Conservation (phyloP, 306 rosid genomes). For the Potentilla sterilis region DNA sequence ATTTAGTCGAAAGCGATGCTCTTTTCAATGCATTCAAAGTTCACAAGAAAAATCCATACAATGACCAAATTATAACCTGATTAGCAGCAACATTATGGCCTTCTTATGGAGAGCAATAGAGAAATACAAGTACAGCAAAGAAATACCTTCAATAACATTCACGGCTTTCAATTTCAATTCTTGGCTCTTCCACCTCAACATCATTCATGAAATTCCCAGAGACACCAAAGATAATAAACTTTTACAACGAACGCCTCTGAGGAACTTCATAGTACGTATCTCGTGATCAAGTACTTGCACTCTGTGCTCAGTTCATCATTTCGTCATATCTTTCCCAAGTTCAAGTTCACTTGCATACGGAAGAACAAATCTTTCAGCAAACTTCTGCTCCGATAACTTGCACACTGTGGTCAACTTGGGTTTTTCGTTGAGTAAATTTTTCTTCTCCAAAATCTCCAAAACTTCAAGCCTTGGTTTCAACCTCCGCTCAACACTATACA, state of each 20-base stretch:
- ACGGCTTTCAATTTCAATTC: not conserved
- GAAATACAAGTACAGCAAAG: not conserved
- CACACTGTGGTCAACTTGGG: conserved; percentile 21
- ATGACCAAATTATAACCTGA: not conserved
- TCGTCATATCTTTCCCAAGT: not conserved
- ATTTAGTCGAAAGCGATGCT: not conserved
- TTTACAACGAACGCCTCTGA: not conserved
- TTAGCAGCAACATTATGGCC: not conserved
- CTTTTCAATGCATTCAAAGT: not conserved
- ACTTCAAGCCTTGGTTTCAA: conserved; percentile 31
- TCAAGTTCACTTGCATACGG: conserved; percentile 19
- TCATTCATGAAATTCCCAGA: not conserved
- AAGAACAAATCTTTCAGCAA: conserved; percentile 17
- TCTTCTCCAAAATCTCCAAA: conserved; percentile 22
- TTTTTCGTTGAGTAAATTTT: conserved; percentile 9
- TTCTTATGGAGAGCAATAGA: not conserved
- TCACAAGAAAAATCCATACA: not conserved
- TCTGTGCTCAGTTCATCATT: no score
- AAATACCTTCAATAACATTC: conserved; percentile 3
- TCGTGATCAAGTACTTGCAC: not conserved
- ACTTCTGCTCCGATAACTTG: conserved; percentile 12
- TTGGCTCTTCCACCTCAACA: not conserved
- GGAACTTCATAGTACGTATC: not conserved
- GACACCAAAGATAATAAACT: not conserved
- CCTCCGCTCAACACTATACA: conserved; percentile 26